phyloP scores from a whole-genome alignment of 2,329 filamentous ascomycete genomes.

The Pestalotiopsis sp. region DNA sequence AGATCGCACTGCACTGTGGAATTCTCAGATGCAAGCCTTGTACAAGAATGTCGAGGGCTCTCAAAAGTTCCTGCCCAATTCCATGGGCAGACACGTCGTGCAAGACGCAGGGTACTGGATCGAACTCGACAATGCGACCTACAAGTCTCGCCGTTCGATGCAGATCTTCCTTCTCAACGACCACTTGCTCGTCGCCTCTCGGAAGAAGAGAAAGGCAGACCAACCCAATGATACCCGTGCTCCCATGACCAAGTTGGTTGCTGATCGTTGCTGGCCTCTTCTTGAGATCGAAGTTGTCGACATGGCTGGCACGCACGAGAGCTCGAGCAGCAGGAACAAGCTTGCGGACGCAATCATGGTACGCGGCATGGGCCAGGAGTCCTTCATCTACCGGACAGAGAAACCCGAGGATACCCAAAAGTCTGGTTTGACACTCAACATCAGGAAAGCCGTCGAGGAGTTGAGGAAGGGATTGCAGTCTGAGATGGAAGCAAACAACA shows the following conservation, averaged over 20 bases:
- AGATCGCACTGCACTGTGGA: constrained; percentile 68
- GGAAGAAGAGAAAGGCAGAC: constrained; percentile 89
- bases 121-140: constrained; percentile 95
- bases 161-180: constrained; percentile 94
- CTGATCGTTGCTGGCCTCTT: constrained; percentile 92
- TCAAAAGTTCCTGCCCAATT: constrained; percentile 92
- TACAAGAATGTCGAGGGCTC: constrained; percentile 98
- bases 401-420: constrained; percentile 81
- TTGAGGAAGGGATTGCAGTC: constrained; percentile 82
- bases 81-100: constrained; percentile 89
- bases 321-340: constrained; percentile 60
- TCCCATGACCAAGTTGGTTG: constrained; percentile 76
- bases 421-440: constrained; percentile 78
- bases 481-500: constrained; percentile 85
- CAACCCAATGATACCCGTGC: constrained; percentile 55
- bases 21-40: constrained; percentile 75
- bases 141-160: constrained; percentile 88
- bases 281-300: constrained; percentile 93
- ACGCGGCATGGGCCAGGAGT: constrained; percentile 81
- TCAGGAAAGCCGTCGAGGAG: constrained; percentile 91
- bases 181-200: constrained; percentile 85
- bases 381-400: constrained; percentile 92
- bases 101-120: constrained; percentile 94
- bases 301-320: constrained; percentile 70
- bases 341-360: constrained; percentile 89